Evolutionary conservation across 2,329 filamentous ascomycete species (phyloP).

Genomic region (Exophiala oligosperma): DNA sequence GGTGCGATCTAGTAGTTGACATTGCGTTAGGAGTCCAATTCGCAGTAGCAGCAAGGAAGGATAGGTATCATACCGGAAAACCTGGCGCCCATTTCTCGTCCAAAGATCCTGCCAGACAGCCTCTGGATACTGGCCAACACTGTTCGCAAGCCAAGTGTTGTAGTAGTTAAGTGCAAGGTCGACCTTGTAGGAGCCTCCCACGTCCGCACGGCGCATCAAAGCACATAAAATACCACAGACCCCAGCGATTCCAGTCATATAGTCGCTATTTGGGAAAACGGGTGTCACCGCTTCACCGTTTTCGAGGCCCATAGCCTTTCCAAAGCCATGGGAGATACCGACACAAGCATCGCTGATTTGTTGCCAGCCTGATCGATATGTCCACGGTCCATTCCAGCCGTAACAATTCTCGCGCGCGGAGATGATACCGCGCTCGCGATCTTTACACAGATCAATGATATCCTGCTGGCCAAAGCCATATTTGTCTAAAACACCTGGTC

Average conservation of each 20-base stretch:
- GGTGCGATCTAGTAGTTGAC: constrained; percentile 33
- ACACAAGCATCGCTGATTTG: constrained; percentile 49
- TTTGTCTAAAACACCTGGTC: constrained; percentile 50
- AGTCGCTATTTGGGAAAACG: constrained; percentile 58
- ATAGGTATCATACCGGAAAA: constrained; percentile 46
- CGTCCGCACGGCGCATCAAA: constrained; percentile 61
- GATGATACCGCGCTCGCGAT: constrained; percentile 45
- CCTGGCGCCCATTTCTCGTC: constrained; percentile 45
- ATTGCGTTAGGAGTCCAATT: neutral
- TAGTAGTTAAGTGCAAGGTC: constrained; percentile 36
- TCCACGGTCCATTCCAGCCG: constrained; percentile 48
- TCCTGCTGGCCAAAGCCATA: constrained; percentile 58
- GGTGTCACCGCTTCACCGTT: constrained; percentile 40
- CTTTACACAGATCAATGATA: constrained; percentile 39
- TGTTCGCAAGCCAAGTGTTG: constrained; percentile 43
- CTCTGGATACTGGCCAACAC: constrained; percentile 41
- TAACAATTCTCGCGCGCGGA: constrained; percentile 54
- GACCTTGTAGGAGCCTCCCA: constrained; percentile 41
- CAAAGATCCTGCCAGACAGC: constrained; percentile 52
- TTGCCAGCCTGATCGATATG: constrained; percentile 50
- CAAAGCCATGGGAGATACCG: constrained; percentile 38
- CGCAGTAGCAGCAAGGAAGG: neutral
- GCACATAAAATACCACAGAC: constrained; percentile 66
- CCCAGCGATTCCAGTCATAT: constrained; percentile 71
- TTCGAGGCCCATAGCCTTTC: constrained; percentile 35